These are phyloP conservation scores for Dorcoceras hygrometricum DNA, from an alignment of 257 asterid genomes.

Conservation along the genomic window DNA sequence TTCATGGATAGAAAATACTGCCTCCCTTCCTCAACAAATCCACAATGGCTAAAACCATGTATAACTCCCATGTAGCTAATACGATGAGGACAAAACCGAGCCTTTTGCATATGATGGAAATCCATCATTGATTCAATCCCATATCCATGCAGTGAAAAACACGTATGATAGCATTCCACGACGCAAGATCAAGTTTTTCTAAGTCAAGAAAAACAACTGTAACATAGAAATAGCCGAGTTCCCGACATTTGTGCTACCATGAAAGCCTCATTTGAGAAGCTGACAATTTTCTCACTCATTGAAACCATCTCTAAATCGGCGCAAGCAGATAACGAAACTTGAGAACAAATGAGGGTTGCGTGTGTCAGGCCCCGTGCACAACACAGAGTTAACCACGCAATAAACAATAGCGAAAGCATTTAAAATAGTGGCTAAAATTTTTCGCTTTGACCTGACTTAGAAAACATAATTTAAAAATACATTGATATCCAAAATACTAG, in stretches of 20 bases:
- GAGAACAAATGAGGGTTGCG: slow-evolving; percentile 44
- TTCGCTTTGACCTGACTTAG: too few relatives aligned
- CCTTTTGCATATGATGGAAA: slow-evolving; percentile 41
- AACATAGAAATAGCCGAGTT: slow-evolving; percentile 41
- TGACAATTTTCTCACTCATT: slow-evolving; percentile 29
- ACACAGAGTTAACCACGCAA: too few relatives aligned
- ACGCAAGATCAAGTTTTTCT: slow-evolving; percentile 32
- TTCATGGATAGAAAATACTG: slow-evolving; percentile 37
- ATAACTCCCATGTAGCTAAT: slow-evolving; percentile 43
- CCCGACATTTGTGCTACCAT: slow-evolving; percentile 25
- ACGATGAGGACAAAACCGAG: slow-evolving; percentile 37
- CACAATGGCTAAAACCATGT: slow-evolving; percentile 48
- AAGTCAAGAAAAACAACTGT: slow-evolving; percentile 33
- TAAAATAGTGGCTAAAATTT: too few relatives aligned
- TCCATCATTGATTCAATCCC: slow-evolving; percentile 41
- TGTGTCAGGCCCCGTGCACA: too few relatives aligned
- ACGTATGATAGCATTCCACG: slow-evolving; percentile 55
- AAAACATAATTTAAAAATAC: too few relatives aligned
- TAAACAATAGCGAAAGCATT: too few relatives aligned
- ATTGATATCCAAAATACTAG: too few relatives aligned
- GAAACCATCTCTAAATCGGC: slow-evolving; percentile 33
- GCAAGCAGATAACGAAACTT: slow-evolving; percentile 36
- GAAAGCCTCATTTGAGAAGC: slow-evolving; percentile 31
- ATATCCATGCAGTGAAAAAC: slow-evolving; percentile 44
- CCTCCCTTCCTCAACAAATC: slow-evolving; percentile 34